Conservation (phyloP, 1,139 yeast genomes). For the Candida tetrigidarum region DNA sequence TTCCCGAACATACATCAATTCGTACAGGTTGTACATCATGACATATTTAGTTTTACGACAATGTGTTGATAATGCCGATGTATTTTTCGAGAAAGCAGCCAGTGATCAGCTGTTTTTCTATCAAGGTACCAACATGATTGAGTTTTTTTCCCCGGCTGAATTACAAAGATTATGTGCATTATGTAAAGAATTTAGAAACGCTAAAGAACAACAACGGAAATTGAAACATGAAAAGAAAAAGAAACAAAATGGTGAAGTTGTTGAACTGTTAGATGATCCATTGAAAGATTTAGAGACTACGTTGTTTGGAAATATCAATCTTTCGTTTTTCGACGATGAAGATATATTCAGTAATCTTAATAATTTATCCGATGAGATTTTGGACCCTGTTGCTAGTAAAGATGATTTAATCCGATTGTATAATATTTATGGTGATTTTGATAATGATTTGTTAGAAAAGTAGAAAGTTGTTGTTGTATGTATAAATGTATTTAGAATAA, state of each 20-base stretch:
- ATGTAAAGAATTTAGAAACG: conserved; percentile 46
- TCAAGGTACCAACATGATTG: conserved; percentile 46
- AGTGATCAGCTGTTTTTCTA: conserved; percentile 35
- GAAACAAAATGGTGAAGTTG: neutral
- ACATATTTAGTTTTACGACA: conserved; percentile 47
- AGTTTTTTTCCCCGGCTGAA: conserved; percentile 41
- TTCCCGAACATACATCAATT: conserved; percentile 43
- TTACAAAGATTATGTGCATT: conserved; percentile 40
- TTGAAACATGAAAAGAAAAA: conserved; percentile 16
- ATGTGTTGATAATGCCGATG: conserved; percentile 47
- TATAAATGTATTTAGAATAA: neutral
- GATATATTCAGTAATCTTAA: conserved; percentile 18
- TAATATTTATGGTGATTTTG: conserved; percentile 43
- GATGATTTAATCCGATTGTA: conserved; percentile 45
- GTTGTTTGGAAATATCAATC: conserved; percentile 2
- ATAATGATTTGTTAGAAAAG: conserved; percentile 16
- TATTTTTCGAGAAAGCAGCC: conserved; percentile 37
- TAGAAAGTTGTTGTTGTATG: neutral
- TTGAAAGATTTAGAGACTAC: conserved; percentile 7
- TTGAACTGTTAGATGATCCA: conserved; percentile 1
- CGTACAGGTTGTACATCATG: conserved; percentile 48
- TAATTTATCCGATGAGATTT: conserved; percentile 17
- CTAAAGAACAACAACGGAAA: conserved; percentile 38
- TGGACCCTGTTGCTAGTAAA: conserved; percentile 24
- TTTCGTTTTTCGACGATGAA: conserved; percentile 17